Conservation (phyloP, 768 basidiomycete species). For the Xerocomellus amylosporus region DNA sequence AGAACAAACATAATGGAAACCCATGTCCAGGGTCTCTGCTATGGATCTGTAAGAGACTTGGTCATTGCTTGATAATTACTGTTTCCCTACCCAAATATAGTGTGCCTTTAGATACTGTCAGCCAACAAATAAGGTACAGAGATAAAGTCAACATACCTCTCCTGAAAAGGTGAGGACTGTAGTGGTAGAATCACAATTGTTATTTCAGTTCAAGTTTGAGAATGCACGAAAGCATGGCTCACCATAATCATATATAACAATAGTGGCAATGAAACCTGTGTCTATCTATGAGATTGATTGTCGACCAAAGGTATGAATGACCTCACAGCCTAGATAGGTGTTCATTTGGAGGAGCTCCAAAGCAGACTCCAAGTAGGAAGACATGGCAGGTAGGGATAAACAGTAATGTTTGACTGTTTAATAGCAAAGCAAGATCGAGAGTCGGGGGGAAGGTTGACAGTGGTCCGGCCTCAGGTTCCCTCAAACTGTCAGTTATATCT, state of each 20-base stretch:
- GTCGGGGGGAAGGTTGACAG: background rate
- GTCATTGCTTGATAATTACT: too few relatives aligned
- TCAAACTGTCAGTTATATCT: background rate
- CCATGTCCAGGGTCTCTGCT: constrained; percentile 6
- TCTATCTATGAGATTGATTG: background rate
- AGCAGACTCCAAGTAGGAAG: background rate
- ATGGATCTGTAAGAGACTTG: background rate
- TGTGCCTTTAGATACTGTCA: constrained; percentile 1
- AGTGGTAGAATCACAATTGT: background rate
- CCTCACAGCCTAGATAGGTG: background rate
- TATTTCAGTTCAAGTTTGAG: too few relatives aligned
- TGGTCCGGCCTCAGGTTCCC: background rate
- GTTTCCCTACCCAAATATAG: constrained; percentile 9
- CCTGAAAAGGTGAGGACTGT: constrained; percentile 1
- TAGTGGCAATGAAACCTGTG: background rate
- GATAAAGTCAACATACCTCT: background rate
- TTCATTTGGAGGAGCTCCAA: background rate
- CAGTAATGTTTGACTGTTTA: background rate
- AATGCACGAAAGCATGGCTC: background rate
- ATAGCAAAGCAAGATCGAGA: background rate
- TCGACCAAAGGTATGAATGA: background rate
- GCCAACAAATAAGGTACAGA: background rate
- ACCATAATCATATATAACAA: constrained; percentile 11
- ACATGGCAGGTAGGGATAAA: background rate
- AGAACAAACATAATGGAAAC: constrained; percentile 4